Base-by-base conservation (phyloP, 129 eudicot genomes). In the Arctium lappa region DNA sequence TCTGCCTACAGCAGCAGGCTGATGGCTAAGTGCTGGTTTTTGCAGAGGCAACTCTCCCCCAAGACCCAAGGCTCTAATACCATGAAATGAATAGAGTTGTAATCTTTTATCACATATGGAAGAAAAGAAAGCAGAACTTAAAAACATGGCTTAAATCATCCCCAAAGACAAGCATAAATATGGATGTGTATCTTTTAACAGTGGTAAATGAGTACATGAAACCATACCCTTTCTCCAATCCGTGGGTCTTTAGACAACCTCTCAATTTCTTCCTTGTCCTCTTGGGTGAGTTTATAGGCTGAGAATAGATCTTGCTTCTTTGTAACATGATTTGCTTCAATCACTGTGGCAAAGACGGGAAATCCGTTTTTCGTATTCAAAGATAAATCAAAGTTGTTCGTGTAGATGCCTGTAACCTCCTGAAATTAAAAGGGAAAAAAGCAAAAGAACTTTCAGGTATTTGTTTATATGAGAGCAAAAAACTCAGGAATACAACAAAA, bases 221-320 rank as follows among this genome's bases (percentile, higher is more conserved):
- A 66, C 75, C 88, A 68, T 70, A 95, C 98, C 86, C 93, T 87
- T 85, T 95, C 98, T 82, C 98, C 99, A 72, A 95, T 91, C 74
- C 97, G 88, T n/a, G 99, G 99, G 85, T 95, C 99, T 90, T 93
- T 95, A 40, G 97, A 87, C 89, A 95, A 76, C 87, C 84, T 93
- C 53, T 90, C 94, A 72, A 95, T 95, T 73, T 95, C 98, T 82
- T 91, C 97, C 82, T 91, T 93, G 90, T 95, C 99, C 87, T 95
- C 98, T 87, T 93, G 97, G 48, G 98, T 95, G 78, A 95, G 98
- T 79, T 93, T 95, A 85, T 95, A 93, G 32, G 98, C 99, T 69
- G 99, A 95, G 83, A 95, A 95, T 73, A 95, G 92, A 78, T 95
- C 98, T 42, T 95, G 99, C 87, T 95, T 95, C 88, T 95, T 95